Base-by-base conservation (phyloP, 139 green algal genomes). In the Volvox reticuliferus region DNA sequence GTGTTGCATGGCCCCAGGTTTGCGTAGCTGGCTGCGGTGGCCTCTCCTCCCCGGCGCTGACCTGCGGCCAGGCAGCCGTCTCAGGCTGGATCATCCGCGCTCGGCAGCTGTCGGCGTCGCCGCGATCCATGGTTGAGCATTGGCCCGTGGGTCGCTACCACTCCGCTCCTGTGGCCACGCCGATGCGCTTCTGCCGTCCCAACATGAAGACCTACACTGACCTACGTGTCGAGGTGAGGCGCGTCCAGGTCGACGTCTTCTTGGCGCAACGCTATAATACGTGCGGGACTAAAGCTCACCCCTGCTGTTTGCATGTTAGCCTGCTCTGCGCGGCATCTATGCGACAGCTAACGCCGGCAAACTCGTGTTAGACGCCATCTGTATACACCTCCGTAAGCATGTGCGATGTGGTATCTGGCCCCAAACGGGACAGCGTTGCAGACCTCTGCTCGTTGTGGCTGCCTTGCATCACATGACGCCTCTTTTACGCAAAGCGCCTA, bases 141-240 rank as follows among this genome's bases (percentile, higher is more conserved):
- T 88, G 95, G 50, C 88, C 82, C 0, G 94, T 98, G 21, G 96
- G 96, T 28, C 90, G 83, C 0, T 92, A 92, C 61, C 92, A 96
- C 78, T 69, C 63, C 2, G 88, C 89, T 17, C 61, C 73, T 1
- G 90, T 95, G 65, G 69, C 90, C 1, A 89, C 93, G 13, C 89
- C 94, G 12, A 65, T 96, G 26, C 96, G 96, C 89, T 95, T 95
- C 79, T 20, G 24, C 17, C 91, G 95, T 20, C 88, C 95, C 19
- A 91, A 94, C 62, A 92, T 94, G 79, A 98, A 98, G 92, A 93
- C 96, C 75, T 98, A 96, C 92, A 97, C 95, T 0, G 95, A 97
- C 76, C 37, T 97, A 33, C 50, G 80, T 12, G 77, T 94, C 0
- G 89, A 94, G 33, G 91, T 93, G 44, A 89, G 16, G 86, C 90